Evolutionary conservation across 208 protist genomes (phyloP).

Genomic region (Porcisia hertigi): DNA sequence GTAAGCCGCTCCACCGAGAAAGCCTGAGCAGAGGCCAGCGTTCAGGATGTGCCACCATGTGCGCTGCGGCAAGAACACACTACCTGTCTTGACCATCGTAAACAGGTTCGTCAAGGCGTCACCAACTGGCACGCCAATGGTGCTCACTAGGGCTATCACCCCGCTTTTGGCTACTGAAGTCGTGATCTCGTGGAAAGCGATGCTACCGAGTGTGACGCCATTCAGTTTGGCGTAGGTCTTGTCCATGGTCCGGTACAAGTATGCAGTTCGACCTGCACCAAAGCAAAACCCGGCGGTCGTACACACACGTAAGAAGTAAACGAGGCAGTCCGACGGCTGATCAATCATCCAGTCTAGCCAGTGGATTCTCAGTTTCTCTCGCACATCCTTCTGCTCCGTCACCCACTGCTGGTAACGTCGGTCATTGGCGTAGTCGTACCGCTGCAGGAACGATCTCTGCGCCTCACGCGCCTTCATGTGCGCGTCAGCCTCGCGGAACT

Average conservation of each 20-base stretch:
- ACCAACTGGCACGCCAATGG: constrained; percentile 53
- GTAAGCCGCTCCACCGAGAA: constrained; percentile 53
- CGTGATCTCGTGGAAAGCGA: constrained; percentile 73
- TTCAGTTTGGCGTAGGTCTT: constrained; percentile 88
- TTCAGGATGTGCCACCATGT: constrained; percentile 61
- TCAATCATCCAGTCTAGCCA: constrained; percentile 83
- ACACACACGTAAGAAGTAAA: constrained; percentile 66
- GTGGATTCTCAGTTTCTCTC: constrained; percentile 73
- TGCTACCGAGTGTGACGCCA: constrained; percentile 61
- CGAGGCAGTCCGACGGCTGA: constrained; percentile 40
- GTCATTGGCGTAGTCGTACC: constrained; percentile 84
- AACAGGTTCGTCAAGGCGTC: constrained; percentile 46
- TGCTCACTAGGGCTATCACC: constrained; percentile 42
- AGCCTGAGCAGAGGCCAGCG: constrained; percentile 40
- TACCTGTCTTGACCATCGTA: constrained; percentile 21
- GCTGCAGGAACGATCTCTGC: constrained; percentile 29
- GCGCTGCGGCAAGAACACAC: constrained; percentile 57
- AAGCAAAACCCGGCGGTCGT: constrained; percentile 79
- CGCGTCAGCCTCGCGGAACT: constrained; percentile 61
- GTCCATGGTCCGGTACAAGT: constrained; percentile 91
- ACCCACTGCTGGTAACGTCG: constrained; percentile 76
- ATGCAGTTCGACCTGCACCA: constrained; percentile 67
- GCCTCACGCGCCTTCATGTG: constrained; percentile 47
- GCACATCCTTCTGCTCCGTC: constrained; percentile 54
- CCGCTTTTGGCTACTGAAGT: constrained; percentile 65